Conservation (phyloP, 2,329 filamentous ascomycete genomes). For the Ilyonectria destructans region DNA sequence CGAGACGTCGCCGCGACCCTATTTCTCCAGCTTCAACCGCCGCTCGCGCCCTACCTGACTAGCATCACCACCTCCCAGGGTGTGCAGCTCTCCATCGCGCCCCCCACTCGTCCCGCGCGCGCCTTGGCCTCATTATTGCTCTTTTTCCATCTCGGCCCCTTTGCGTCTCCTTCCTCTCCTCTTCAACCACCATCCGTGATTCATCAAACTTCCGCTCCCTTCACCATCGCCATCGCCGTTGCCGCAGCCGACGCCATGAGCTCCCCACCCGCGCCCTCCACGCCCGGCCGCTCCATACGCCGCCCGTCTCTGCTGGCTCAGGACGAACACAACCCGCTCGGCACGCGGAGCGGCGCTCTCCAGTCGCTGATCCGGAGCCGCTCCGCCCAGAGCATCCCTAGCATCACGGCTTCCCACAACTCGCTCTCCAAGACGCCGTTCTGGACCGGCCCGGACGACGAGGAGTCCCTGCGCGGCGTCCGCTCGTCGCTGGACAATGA, state of each 20-base stretch:
- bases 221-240: background rate
- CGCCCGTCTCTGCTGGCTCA: conserved; percentile 53
- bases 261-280: conserved; percentile 51
- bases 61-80: background rate
- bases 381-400: conserved; percentile 54
- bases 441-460: conserved; percentile 52
- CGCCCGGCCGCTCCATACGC: conserved; percentile 47
- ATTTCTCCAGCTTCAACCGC: background rate
- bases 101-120: conserved; percentile 16
- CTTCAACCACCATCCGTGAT: conserved; percentile 3
- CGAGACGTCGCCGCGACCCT: background rate
- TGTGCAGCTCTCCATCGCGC: background rate
- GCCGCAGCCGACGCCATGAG: conserved; percentile 47
- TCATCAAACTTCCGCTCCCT: conserved; percentile 9
- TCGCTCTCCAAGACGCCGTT: conserved; percentile 39
- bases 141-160: background rate
- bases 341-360: conserved; percentile 57
- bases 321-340: conserved; percentile 55
- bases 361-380: conserved; percentile 59
- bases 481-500: conserved; percentile 57
- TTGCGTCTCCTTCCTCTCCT: background rate
- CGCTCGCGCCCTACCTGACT: background rate
- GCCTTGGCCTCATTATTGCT: background rate
- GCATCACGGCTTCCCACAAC: conserved; percentile 48
- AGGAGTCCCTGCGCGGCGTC: conserved; percentile 49